Conservation (phyloP, 2,329 filamentous ascomycete species). For the Phaeosphaeriaceae sp. region DNA sequence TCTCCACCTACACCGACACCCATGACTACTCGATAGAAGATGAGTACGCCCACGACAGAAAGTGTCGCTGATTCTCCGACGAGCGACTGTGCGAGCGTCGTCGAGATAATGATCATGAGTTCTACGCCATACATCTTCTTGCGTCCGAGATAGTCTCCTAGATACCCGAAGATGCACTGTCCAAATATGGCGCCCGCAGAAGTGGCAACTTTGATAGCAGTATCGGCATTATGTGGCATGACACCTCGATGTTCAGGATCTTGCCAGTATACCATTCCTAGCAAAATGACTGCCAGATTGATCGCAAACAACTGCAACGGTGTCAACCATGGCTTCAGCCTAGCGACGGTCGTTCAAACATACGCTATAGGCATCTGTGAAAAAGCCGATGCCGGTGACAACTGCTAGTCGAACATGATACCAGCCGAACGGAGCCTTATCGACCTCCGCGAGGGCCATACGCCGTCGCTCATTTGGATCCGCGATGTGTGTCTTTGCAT, state of each 20-base stretch:
- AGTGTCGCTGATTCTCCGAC: constrained; percentile 44
- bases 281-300: constrained; percentile 62
- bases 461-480: constrained; percentile 48
- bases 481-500: constrained; percentile 34
- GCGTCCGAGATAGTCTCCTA: constrained; percentile 79
- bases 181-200: constrained; percentile 85
- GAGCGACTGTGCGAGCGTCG: constrained; percentile 49
- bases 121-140: constrained; percentile 80
- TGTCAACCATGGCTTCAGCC: constrained; percentile 7
- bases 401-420: constrained; percentile 80
- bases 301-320: constrained; percentile 65
- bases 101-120: constrained; percentile 50
- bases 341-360: constrained; percentile 1
- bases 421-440: constrained; percentile 53
- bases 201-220: constrained; percentile 84
- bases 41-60: constrained; percentile 49
- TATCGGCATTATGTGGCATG: constrained; percentile 74
- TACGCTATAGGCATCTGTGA: constrained; percentile 77
- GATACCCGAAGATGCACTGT: constrained; percentile 72
- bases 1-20: constrained; percentile 45
- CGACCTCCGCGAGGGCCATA: constrained; percentile 46
- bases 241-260: constrained; percentile 49
- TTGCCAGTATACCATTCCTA: constrained; percentile 81
- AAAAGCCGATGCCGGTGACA: constrained; percentile 86
- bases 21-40: constrained; percentile 53